Conservation (phyloP, 192 early-diverging fungal genomes). For the Martensiomyces pterosporus region DNA sequence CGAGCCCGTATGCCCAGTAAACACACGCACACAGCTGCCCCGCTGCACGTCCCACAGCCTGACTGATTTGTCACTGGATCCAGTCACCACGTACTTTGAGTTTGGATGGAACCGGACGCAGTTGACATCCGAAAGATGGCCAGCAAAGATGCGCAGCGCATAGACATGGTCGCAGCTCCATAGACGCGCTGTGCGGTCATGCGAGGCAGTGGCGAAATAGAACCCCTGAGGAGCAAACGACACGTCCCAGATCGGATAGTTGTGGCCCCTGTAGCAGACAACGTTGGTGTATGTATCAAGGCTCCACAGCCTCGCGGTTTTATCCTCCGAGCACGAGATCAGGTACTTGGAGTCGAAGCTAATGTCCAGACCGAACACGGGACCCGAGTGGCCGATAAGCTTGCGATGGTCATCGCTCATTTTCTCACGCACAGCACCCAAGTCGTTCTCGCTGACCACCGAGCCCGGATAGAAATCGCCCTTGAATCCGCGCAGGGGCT, state of each 20-base stretch:
- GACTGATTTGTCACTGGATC: slow-evolving; percentile 81
- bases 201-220: slow-evolving; percentile 96
- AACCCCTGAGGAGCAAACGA: slow-evolving; percentile 84
- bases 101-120: slow-evolving; percentile 95
- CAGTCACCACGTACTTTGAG: slow-evolving; percentile 89
- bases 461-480: slow-evolving; percentile 57
- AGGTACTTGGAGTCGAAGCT: slow-evolving; percentile 82
- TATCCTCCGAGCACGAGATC: slow-evolving; percentile 88
- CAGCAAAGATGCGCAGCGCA: slow-evolving; percentile 95
- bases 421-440: slow-evolving; percentile 59
- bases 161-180: slow-evolving; percentile 98
- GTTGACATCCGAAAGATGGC: slow-evolving; percentile 96
- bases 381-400: slow-evolving; percentile 87
- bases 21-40: slow-evolving; percentile 84
- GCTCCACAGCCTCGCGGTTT: slow-evolving; percentile 95
- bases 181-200: slow-evolving; percentile 91
- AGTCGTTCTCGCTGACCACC: slow-evolving; percentile 55
- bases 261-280: slow-evolving; percentile 96
- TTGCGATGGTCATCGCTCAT: slow-evolving; percentile 56
- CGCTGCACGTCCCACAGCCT: slow-evolving; percentile 93
- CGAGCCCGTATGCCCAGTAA: slow-evolving; percentile 80
- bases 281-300: slow-evolving; percentile 85
- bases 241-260: slow-evolving; percentile 96
- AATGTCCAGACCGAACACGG: slow-evolving; percentile 83
- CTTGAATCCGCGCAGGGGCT: slow-evolving; percentile 62